A percentile compares a stretch with the other conserved stretches of the same genome.
phyloP scores from a whole-genome alignment of 805 yeast genomes.

The Tanozyma kutaoensis region DNA sequence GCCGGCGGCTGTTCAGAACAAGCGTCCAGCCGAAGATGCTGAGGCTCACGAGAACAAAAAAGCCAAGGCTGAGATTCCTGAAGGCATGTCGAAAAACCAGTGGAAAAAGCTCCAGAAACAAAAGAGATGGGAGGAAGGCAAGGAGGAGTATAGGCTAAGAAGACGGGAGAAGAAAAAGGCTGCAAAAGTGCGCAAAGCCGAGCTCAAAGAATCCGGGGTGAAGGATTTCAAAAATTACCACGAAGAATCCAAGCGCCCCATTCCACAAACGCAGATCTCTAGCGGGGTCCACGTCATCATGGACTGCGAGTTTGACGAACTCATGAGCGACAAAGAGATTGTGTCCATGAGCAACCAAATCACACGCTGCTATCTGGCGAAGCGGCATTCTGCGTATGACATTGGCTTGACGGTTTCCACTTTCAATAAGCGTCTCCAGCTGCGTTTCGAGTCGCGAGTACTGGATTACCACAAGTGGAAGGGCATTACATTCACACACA shows the following conservation, averaged over 20 bases:
- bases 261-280: slow-evolving; percentile 30
- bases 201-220: slow-evolving; percentile 8
- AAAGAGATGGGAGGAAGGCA: slow-evolving; percentile 47
- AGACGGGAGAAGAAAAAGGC: slow-evolving; percentile 36
- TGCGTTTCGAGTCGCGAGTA: slow-evolving; percentile 55
- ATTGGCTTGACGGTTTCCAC: slow-evolving; percentile 51
- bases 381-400: slow-evolving; percentile 43
- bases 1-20: no score
- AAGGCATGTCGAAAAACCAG: slow-evolving; percentile 34
- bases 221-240: slow-evolving; percentile 9
- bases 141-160: slow-evolving; percentile 45
- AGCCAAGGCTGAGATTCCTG: neutral
- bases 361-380: slow-evolving; percentile 70
- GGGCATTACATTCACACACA: slow-evolving; percentile 36
- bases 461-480: slow-evolving; percentile 57
- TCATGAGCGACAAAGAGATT: slow-evolving; percentile 66
- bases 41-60: neutral
- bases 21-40: no score
- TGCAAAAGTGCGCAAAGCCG: slow-evolving; percentile 14
- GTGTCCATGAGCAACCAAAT: slow-evolving; percentile 70
- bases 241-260: slow-evolving; percentile 13
- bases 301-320: slow-evolving; percentile 85
- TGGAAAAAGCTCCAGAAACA: slow-evolving; percentile 64
- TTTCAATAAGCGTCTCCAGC: slow-evolving; percentile 50
- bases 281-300: slow-evolving; percentile 47